Evolutionary conservation across 257 asterid species (phyloP).

Genomic region (Leonotis leonurus): DNA sequence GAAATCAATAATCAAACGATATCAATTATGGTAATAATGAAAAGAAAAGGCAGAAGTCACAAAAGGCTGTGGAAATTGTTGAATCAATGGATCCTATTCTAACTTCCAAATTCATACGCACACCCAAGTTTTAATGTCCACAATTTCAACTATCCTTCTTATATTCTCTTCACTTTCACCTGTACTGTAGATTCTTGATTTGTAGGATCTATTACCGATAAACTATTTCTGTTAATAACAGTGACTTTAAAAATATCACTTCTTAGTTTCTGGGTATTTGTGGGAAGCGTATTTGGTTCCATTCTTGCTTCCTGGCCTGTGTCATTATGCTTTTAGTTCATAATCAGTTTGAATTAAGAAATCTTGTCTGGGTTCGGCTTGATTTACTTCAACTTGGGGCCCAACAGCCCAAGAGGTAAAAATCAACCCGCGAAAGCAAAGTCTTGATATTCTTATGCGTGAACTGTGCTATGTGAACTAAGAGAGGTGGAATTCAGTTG

Average conservation of each 20-base stretch:
- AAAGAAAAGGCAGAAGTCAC: constrained; percentile 5
- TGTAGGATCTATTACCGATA: constrained; percentile 13
- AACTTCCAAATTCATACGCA: not conserved
- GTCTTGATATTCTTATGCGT: not conserved
- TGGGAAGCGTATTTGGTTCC: constrained; percentile 8
- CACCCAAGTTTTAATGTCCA: constrained; percentile 14
- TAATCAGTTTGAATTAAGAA: not conserved
- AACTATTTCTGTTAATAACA: not conserved
- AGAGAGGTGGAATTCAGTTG: not conserved
- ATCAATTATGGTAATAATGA: not conserved
- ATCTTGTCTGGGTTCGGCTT: constrained; percentile 2
- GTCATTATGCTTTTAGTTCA: not conserved
- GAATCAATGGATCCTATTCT: too few relatives aligned
- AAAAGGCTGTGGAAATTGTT: constrained; percentile 12
- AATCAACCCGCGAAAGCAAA: not conserved
- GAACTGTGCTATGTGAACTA: too few relatives aligned
- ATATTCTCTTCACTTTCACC: not conserved
- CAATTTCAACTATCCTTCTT: not conserved
- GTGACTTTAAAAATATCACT: not conserved
- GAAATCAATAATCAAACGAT: not conserved
- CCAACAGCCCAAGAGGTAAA: not conserved
- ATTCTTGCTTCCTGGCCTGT: constrained; percentile 5
- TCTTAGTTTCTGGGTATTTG: not conserved
- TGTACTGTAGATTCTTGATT: not conserved
- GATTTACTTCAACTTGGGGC: not conserved